A percentile compares a stretch with the other conserved stretches of the same genome.
phyloP scores from a whole-genome alignment of 257 asterid species.

The Apocynum venetum region DNA sequence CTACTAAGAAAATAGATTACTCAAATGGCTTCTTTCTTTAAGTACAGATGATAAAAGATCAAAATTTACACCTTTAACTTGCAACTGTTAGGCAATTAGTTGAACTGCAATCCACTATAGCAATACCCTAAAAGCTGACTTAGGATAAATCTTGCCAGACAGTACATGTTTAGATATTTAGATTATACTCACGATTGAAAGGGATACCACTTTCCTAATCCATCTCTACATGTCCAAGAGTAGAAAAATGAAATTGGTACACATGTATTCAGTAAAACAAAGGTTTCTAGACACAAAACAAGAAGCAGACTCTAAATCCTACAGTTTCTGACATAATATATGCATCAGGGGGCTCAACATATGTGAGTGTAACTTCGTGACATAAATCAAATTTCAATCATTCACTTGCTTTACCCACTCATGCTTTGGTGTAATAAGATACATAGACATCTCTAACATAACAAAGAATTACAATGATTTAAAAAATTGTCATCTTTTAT shows the following conservation, averaged over 20 bases:
- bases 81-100: background rate
- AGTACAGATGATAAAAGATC: background rate
- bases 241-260: background rate
- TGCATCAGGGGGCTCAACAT: too few relatives aligned
- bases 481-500: background rate
- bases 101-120: background rate
- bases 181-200: background rate
- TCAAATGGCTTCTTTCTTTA: conserved; percentile 11
- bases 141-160: too few relatives aligned
- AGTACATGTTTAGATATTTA: background rate
- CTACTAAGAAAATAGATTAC: conserved; percentile 42
- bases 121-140: background rate
- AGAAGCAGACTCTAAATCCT: background rate
- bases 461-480: background rate
- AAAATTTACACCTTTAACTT: background rate
- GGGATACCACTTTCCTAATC: background rate
- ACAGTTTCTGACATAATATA: background rate
- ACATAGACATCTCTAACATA: background rate
- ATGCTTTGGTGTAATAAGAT: background rate
- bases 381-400: too few relatives aligned
- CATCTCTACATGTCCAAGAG: background rate
- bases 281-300: background rate
- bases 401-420: background rate
- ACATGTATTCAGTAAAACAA: background rate
- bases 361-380: too few relatives aligned